phyloP scores from a whole-genome alignment of 2,329 filamentous ascomycete species.

The Ambrosiella cleistominuta region DNA sequence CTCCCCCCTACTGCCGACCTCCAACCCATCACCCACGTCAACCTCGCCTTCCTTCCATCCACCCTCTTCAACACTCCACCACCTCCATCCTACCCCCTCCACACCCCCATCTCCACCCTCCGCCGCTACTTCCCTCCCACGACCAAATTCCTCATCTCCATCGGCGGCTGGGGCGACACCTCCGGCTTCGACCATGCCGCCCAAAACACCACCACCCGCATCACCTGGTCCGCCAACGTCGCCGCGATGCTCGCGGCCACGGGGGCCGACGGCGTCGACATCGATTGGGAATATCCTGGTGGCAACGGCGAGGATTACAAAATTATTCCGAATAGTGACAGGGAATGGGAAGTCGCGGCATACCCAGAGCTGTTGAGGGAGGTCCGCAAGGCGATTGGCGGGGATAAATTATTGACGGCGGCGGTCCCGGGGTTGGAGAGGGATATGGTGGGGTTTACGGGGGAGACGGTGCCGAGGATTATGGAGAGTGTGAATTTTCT shows the following conservation, averaged over 20 bases:
- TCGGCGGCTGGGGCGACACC: constrained; percentile 60
- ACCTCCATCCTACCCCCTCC: constrained; percentile 30
- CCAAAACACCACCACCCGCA: constrained; percentile 30
- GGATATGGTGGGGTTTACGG: constrained; percentile 52
- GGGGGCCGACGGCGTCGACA: constrained; percentile 45
- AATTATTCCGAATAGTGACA: constrained; percentile 39
- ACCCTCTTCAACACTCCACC: constrained; percentile 30
- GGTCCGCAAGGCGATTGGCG: constrained; percentile 39
- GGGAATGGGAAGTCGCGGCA: constrained; percentile 42
- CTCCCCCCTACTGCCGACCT: constrained; percentile 22
- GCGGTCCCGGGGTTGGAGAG: constrained; percentile 46
- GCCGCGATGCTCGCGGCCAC: constrained; percentile 41
- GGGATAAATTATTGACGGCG: constrained; percentile 43
- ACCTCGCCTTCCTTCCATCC: constrained; percentile 40
- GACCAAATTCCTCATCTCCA: constrained; percentile 50
- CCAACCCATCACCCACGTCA: constrained; percentile 36
- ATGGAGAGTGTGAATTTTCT: constrained; percentile 44
- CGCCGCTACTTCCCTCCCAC: constrained; percentile 26
- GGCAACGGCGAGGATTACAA: constrained; percentile 59
- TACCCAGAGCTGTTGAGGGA: constrained; percentile 44
- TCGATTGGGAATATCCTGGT: constrained; percentile 50
- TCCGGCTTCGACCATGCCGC: constrained; percentile 43
- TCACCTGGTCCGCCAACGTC: constrained; percentile 46
- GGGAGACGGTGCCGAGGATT: constrained; percentile 39
- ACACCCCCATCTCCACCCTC: constrained; percentile 27